Conservation (phyloP, 2,329 filamentous ascomycete species). For the Penicillium concentricum region DNA sequence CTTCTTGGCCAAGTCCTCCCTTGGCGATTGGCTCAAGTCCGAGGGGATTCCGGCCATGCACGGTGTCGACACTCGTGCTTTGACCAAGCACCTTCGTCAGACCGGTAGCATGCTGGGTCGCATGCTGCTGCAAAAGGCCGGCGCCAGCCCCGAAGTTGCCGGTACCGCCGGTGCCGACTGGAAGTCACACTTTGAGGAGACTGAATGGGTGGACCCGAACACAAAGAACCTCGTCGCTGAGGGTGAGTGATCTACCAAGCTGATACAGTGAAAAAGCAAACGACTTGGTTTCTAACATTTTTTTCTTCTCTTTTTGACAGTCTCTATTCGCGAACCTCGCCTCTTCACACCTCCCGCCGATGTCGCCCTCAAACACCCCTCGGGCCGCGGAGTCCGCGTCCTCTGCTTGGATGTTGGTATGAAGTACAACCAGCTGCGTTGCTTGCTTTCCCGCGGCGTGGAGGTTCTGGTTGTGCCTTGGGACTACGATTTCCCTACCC, state of each 20-base stretch:
- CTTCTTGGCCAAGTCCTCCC: constrained; percentile 83
- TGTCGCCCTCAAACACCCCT: constrained; percentile 77
- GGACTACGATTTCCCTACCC: constrained; percentile 83
- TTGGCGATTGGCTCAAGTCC: constrained; percentile 95
- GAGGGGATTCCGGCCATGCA: constrained; percentile 92
- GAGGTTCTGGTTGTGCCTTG: constrained; percentile 94
- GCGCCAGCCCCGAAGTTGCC: constrained; percentile 40
- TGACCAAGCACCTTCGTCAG: constrained; percentile 92
- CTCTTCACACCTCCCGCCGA: constrained; percentile 74
- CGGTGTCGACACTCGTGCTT: constrained; percentile 85
- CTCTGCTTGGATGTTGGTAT: constrained; percentile 94
- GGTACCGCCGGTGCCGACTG: constrained; percentile 49
- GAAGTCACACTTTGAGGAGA: constrained; percentile 66
- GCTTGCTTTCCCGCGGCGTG: constrained; percentile 84
- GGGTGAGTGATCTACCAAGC: constrained; percentile 60
- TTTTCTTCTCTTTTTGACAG: constrained; percentile 50
- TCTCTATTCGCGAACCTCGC: constrained; percentile 83
- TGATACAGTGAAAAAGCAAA: background rate
- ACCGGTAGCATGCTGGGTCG: constrained; percentile 96
- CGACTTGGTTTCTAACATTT: constrained; percentile 34
- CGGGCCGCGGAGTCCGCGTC: constrained; percentile 81
- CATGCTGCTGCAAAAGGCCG: constrained; percentile 70
- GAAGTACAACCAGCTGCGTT: constrained; percentile 97
- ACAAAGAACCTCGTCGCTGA: constrained; percentile 88
- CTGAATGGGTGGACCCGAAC: constrained; percentile 92